A percentile compares a stretch with the other conserved stretches of the same genome.
Conservation (phyloP, 306 rosid species). For the Betula pendula region DNA sequence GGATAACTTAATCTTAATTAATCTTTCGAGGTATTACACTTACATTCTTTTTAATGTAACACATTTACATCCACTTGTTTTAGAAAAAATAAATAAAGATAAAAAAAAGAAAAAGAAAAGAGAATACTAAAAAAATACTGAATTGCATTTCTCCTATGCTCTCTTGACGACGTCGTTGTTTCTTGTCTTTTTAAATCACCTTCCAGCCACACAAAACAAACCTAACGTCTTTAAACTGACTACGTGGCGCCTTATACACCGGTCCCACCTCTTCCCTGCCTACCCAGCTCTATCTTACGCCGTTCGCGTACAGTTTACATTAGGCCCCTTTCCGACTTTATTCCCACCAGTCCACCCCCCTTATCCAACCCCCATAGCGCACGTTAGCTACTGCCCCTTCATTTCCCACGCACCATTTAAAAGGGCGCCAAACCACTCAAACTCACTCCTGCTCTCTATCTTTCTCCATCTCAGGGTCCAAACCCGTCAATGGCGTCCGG, state of each 20-base stretch:
- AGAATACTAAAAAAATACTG: too few species aligned
- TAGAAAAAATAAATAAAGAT: too few species aligned
- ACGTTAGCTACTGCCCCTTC: too few species aligned
- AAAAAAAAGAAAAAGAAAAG: too few species aligned
- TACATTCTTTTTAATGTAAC: too few species aligned
- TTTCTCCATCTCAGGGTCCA: neutral
- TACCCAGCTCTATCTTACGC: constrained; percentile 11
- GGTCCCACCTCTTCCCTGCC: neutral
- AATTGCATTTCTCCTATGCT: too few species aligned
- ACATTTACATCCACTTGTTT: too few species aligned
- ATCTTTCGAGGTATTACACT: too few species aligned
- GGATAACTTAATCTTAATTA: too few species aligned
- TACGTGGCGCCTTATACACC: constrained; percentile 48
- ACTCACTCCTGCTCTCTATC: neutral
- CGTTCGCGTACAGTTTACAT: neutral
- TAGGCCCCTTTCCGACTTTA: neutral
- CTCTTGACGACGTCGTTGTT: neutral
- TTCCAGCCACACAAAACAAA: neutral
- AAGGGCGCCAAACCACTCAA: constrained; percentile 45
- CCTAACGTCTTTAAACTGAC: constrained; percentile 6
- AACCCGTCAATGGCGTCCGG: constrained; percentile 42
- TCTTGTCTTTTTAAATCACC: too few species aligned
- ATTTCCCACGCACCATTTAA: neutral
- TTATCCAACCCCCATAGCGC: constrained; percentile 18
- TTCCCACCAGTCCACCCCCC: neutral